phyloP scores from a whole-genome alignment of 306 rosid species.

The Castanea crenata region DNA sequence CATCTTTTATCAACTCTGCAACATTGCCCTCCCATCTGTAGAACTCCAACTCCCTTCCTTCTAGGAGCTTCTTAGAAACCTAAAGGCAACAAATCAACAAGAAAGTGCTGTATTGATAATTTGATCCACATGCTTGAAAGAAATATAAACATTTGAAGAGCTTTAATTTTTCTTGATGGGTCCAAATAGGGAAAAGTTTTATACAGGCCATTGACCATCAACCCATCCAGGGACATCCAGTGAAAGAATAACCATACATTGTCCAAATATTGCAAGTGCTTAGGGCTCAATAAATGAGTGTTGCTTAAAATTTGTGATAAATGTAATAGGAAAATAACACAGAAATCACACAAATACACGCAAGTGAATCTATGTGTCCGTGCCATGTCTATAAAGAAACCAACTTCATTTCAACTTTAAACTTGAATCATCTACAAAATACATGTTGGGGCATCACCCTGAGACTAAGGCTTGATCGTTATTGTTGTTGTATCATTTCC shows the following conservation, averaged over 20 bases:
- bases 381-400: neutral
- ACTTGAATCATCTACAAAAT: neutral
- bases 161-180: neutral
- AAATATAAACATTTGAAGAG: neutral
- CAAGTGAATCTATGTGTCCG: neutral
- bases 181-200: neutral
- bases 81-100: conserved; percentile 29
- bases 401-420: neutral
- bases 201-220: no score
- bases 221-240: no score
- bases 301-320: neutral
- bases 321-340: neutral
- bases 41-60: conserved; percentile 74
- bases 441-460: no score
- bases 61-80: conserved; percentile 69
- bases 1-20: conserved; percentile 53
- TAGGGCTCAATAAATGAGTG: neutral
- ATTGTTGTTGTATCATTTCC: no score
- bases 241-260: no score
- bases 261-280: no score
- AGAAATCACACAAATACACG: neutral
- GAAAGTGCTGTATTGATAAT: neutral
- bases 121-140: neutral
- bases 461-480: no score
- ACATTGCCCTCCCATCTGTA: conserved; percentile 70